These are phyloP conservation scores for Claviceps africana DNA, from an alignment of 2,329 filamentous ascomycete species.

Conservation along the genomic window DNA sequence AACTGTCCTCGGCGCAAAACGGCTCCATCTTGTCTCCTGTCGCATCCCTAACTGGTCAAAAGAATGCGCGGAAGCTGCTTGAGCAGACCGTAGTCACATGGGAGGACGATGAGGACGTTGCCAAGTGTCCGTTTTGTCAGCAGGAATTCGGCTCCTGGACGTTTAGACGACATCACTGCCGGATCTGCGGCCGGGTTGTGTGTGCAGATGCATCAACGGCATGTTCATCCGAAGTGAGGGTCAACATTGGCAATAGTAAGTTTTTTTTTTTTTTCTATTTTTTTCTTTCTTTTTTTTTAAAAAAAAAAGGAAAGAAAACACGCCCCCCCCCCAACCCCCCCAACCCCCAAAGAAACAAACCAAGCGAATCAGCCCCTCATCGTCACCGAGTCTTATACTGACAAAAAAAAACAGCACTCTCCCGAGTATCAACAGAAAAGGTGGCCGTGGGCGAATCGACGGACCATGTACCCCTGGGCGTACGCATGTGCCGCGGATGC, in stretches of 20 bases:
- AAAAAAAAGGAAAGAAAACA: too few relatives aligned
- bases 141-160: conserved; percentile 92
- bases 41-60: conserved; percentile 50
- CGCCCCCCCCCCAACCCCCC: too few relatives aligned
- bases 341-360: too few relatives aligned
- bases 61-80: conserved; percentile 61
- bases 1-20: conserved; percentile 33
- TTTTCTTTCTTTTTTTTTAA: too few relatives aligned
- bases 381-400: not conserved
- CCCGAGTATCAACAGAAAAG: conserved; percentile 28
- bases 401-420: conserved; percentile 4
- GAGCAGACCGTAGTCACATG: conserved; percentile 90
- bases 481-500: conserved; percentile 89
- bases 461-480: conserved; percentile 54
- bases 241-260: conserved; percentile 53
- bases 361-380: not conserved
- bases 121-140: conserved; percentile 82
- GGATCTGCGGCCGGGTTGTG: conserved; percentile 83
- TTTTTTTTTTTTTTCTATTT: not conserved
- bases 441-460: conserved; percentile 12
- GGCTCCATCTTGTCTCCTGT: conserved; percentile 46
- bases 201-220: conserved; percentile 75
- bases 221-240: conserved; percentile 71
- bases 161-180: conserved; percentile 85
- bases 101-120: conserved; percentile 77